These are phyloP conservation scores for Isochrysis galbana DNA, from an alignment of 78 protist genomes.

Conservation along the genomic window DNA sequence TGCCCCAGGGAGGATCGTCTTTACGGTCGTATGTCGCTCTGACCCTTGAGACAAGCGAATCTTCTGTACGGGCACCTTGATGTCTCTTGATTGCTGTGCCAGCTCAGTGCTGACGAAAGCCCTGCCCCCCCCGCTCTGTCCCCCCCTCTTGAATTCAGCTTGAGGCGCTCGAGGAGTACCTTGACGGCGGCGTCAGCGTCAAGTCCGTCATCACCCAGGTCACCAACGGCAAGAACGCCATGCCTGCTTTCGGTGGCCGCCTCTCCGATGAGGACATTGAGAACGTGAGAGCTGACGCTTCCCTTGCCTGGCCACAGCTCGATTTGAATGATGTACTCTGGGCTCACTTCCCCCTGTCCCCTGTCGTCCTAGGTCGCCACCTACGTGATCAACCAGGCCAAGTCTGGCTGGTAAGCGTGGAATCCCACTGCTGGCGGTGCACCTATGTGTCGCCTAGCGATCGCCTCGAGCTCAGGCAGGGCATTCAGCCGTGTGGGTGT, in stretches of 20 bases:
- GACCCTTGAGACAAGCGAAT: too few relatives aligned
- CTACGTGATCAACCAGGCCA: neutral
- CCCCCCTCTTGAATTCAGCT: neutral
- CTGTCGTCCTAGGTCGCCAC: neutral
- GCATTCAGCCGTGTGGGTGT: too few relatives aligned
- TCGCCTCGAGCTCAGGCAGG: too few relatives aligned
- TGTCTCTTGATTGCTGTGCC: too few relatives aligned
- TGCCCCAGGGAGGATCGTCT: too few relatives aligned
- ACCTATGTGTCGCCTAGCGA: too few relatives aligned
- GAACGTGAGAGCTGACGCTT: neutral
- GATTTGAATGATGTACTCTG: neutral
- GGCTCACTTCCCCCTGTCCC: neutral
- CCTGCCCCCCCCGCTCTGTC: neutral
- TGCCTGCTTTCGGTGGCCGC: conserved; percentile 60
- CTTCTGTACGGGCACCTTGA: too few relatives aligned
- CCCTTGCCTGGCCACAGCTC: neutral
- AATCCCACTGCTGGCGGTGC: too few relatives aligned
- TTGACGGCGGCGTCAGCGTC: conserved; percentile 46
- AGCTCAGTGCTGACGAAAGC: too few relatives aligned
- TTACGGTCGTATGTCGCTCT: too few relatives aligned
- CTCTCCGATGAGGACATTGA: conserved; percentile 49
- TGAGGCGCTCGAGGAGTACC: conserved; percentile 45
- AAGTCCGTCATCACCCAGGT: conserved; percentile 20
- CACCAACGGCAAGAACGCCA: conserved; percentile 56
- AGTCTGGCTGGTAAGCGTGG: conserved; percentile 14